A percentile compares a stretch with the other conserved stretches of the same genome.
Evolutionary conservation across 805 yeast species (phyloP).

Genomic region (Teunomyces pallodes): DNA sequence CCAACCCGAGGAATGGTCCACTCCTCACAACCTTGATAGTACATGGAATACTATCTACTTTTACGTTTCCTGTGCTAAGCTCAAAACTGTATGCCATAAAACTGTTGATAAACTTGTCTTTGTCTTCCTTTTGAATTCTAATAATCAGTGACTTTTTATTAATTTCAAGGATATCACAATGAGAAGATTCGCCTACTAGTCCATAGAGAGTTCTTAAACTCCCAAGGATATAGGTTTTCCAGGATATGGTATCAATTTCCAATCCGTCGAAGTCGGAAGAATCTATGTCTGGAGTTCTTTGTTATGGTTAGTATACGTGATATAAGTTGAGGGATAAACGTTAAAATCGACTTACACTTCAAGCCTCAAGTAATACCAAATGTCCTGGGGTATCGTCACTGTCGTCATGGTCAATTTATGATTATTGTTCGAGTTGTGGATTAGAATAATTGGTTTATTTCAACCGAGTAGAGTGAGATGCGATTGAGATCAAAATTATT

Average conservation of each 20-base stretch:
- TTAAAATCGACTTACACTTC: slow-evolving; percentile 12
- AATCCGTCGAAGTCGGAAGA: slow-evolving; percentile 5
- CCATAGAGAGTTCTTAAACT: slow-evolving; percentile 16
- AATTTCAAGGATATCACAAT: slow-evolving; percentile 14
- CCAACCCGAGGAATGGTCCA: slow-evolving; percentile 20
- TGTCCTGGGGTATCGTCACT: not conserved
- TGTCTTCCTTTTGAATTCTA: slow-evolving; percentile 30
- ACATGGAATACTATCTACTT: not conserved
- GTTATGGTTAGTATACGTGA: slow-evolving; percentile 10
- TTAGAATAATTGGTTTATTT: not conserved
- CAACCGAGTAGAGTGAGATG: not conserved
- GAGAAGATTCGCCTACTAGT: slow-evolving; percentile 16
- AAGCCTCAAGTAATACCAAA: slow-evolving; percentile 15
- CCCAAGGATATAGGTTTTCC: slow-evolving; percentile 16
- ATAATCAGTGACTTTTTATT: slow-evolving; percentile 14
- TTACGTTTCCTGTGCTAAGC: slow-evolving; percentile 13
- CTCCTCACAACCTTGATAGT: slow-evolving; percentile 11
- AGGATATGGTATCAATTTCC: slow-evolving; percentile 13
- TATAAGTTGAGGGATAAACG: no score
- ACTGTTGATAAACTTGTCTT: slow-evolving; percentile 27
- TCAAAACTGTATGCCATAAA: slow-evolving; percentile 30
- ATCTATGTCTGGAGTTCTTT: slow-evolving; percentile 8
- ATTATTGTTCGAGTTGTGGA: not conserved
- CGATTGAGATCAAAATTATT: not conserved
- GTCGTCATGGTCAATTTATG: not conserved